Evolutionary conservation across 2,329 filamentous ascomycete species (phyloP).

Genomic region (Diatrype stigma): DNA sequence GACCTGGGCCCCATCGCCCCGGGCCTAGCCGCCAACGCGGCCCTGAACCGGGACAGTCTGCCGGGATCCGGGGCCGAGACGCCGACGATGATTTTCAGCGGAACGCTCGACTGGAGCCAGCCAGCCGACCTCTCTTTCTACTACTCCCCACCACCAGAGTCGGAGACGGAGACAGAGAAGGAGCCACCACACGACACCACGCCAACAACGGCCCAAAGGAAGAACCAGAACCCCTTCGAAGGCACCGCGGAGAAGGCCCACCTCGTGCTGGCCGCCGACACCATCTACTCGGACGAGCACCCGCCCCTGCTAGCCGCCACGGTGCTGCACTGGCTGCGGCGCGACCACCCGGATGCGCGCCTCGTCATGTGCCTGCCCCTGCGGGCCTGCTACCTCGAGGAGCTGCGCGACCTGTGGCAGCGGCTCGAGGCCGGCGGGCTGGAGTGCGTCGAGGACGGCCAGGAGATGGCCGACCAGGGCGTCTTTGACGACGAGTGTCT

Average conservation of each 20-base stretch:
- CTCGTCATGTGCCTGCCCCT: slow-evolving; percentile 35
- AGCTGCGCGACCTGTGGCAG: slow-evolving; percentile 36
- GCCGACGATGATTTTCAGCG: slow-evolving; percentile 17
- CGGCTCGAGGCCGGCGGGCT: slow-evolving; percentile 32
- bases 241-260: slow-evolving; percentile 21
- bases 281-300: slow-evolving; percentile 37
- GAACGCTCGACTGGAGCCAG: slow-evolving; percentile 33
- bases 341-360: slow-evolving; percentile 19
- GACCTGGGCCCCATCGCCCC: slow-evolving; percentile 30
- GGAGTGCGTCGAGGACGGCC: slow-evolving; percentile 29
- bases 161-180: too few relatives aligned
- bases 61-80: slow-evolving; percentile 5
- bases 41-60: slow-evolving; percentile 21
- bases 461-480: slow-evolving; percentile 21
- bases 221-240: slow-evolving; percentile 6
- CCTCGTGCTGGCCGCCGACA: slow-evolving; percentile 37
- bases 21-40: slow-evolving; percentile 28
- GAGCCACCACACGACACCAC: too few relatives aligned
- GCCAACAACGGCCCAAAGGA: too few relatives aligned
- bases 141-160: neutral
- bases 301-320: slow-evolving; percentile 31
- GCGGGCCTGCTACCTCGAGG: slow-evolving; percentile 37
- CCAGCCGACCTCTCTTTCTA: slow-evolving; percentile 20
- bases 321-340: slow-evolving; percentile 31
- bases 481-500: slow-evolving; percentile 32